Evolutionary conservation across 2,329 filamentous ascomycete genomes (phyloP).

Genomic region (Penicillium sp.): DNA sequence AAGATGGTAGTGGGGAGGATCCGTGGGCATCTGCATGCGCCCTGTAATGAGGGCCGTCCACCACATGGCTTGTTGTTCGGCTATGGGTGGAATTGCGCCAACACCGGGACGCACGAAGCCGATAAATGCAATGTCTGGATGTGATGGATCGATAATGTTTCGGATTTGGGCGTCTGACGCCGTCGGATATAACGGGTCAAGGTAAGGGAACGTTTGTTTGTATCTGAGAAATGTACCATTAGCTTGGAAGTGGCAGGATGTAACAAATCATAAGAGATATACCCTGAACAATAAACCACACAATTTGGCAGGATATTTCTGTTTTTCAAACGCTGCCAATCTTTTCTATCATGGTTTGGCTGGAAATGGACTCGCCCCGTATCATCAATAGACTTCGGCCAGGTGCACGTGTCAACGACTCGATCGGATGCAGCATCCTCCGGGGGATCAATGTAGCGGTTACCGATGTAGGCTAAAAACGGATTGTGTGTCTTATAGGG

Average conservation of each 20-base stretch:
- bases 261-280: background rate
- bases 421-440: conserved; percentile 13
- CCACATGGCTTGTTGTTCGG: conserved; percentile 17
- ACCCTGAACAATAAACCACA: conserved; percentile 15
- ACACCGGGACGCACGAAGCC: conserved; percentile 16
- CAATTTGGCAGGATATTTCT: conserved; percentile 8
- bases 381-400: conserved; percentile 14
- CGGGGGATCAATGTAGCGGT: conserved; percentile 15
- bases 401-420: conserved; percentile 15
- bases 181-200: conserved; percentile 12
- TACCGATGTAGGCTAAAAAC: conserved; percentile 11
- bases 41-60: conserved; percentile 13
- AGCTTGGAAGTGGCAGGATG: background rate
- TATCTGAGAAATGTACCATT: conserved; percentile 3
- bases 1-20: conserved; percentile 2
- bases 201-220: conserved; percentile 15
- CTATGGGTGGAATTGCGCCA: conserved; percentile 15
- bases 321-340: conserved; percentile 14
- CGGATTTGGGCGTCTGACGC: conserved; percentile 12
- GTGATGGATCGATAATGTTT: conserved; percentile 10
- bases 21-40: conserved; percentile 9
- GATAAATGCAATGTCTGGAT: conserved; percentile 14
- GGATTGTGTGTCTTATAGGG: conserved; percentile 13
- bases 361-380: conserved; percentile 12
- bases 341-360: conserved; percentile 7